Evolutionary conservation across 352 stramenopile genomes (phyloP), one percentile per base, ranked within the genome.

Genomic region (Phytopythium aichiense): DNA sequence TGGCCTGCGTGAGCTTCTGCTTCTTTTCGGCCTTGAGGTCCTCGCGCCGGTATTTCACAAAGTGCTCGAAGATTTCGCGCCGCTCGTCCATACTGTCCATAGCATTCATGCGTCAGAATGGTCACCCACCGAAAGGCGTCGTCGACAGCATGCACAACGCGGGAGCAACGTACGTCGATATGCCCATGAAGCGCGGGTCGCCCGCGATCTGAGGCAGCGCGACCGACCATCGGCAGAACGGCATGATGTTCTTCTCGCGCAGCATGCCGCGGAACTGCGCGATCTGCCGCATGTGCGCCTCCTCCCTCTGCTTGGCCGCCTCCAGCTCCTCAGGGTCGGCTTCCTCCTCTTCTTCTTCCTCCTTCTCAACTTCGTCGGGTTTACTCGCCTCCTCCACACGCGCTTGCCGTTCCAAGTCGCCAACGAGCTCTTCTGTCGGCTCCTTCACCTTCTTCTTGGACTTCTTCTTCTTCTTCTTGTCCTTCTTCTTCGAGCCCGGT

Each of bases 171-270:
- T 66, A 86, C 67, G 77, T 89, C 28, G 72, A 63, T 8, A 94
- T 67, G 1, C 76, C 80, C 52, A 90, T 73, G 61, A 94, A 94
- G 0, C 85, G 79, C 2, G 78, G 74, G 52, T 94, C 85, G n/a
- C 67, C 67, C 22, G 79, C 73, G 61, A 94, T 91, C 40, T 83
- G 77, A 7, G 85, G 83, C 37, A 94, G 69, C 33, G 82, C 85
- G 13, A 89, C 85, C 48, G 82, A 90, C 85, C 85, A 94, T 56
- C 91, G 91, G 56, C 68, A 83, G 37, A 91, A 86, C 48, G 85
- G 85, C 81, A 94, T 91, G 59, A 94, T 89, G 56, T 85, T 88
- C 66, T 92, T 92, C 56, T 92, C 81, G 33, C 83, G 76, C 55
- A 94, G 64, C 85, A 94, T 88, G 30, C 76, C 64, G 9, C 73